A percentile compares a stretch with the other conserved stretches of the same genome.
phyloP scores from a whole-genome alignment of 2,329 filamentous ascomycete species.

The Talaromyces sp. region DNA sequence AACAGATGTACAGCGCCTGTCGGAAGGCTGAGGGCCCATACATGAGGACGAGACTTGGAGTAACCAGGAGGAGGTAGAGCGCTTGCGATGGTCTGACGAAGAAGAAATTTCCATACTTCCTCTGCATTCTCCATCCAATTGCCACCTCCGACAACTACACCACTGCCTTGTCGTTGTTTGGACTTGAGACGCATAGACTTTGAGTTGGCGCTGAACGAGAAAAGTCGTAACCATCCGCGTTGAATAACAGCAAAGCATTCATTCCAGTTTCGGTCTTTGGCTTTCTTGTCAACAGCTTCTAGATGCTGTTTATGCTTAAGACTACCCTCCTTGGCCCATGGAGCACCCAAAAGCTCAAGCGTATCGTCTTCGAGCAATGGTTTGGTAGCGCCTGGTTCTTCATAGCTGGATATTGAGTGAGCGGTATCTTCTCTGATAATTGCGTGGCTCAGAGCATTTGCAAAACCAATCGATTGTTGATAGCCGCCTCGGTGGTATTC shows the following conservation, averaged over 20 bases:
- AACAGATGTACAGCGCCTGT: constrained; percentile 97
- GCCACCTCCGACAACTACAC: constrained; percentile 80
- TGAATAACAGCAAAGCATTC: constrained; percentile 96
- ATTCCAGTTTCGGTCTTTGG: constrained; percentile 90
- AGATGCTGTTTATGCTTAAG: constrained; percentile 95
- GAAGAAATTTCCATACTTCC: constrained; percentile 77
- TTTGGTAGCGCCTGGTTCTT: constrained; percentile 58
- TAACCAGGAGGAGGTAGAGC: constrained; percentile 87
- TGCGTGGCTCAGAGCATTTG: constrained; percentile 91
- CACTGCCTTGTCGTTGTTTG: constrained; percentile 54
- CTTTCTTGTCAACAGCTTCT: constrained; percentile 83
- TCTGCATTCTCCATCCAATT: constrained; percentile 99
- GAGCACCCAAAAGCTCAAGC: constrained; percentile 85
- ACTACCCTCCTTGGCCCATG: constrained; percentile 96
- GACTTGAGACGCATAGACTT: constrained; percentile 68
- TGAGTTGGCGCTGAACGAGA: constrained; percentile 77
- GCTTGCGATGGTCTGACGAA: constrained; percentile 89
- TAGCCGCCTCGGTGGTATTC: constrained; percentile 67
- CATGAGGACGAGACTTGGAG: constrained; percentile 82
- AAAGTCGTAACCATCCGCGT: constrained; percentile 88
- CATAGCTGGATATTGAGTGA: constrained; percentile 51
- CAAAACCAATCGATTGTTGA: constrained; percentile 95
- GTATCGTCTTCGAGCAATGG: constrained; percentile 87
- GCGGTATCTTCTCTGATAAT: constrained; percentile 79
- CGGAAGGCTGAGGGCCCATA: constrained; percentile 89